Conservation (phyloP, 345 rosid genomes). For the Lumnitzera racemosa region DNA sequence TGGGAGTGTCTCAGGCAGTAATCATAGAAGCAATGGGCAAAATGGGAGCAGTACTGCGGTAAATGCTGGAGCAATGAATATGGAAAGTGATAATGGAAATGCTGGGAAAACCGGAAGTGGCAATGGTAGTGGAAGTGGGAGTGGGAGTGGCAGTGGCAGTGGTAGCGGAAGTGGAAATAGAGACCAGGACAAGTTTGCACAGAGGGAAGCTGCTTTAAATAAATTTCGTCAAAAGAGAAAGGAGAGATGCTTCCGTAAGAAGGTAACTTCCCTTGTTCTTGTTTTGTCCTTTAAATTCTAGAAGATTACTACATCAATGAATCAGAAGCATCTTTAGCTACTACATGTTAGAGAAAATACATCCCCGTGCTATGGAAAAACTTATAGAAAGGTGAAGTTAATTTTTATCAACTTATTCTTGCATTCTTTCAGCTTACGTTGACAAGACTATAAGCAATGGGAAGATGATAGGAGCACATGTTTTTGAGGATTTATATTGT, state of each 20-base stretch:
- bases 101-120: constrained; percentile 36
- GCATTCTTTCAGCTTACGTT: no score
- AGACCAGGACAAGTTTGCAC: constrained; percentile 10
- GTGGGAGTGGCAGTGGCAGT: constrained; percentile 21
- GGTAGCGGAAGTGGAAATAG: constrained; percentile 23
- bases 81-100: constrained; percentile 43
- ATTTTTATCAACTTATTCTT: no score
- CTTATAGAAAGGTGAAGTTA: no score
- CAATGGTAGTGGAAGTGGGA: constrained; percentile 8
- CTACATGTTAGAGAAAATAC: no score
- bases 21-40: constrained; percentile 54
- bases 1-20: constrained; percentile 66
- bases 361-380: no score
- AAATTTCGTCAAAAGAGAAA: constrained; percentile 77
- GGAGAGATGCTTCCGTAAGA: constrained; percentile 71
- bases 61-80: constrained; percentile 38
- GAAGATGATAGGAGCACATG: no score
- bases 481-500: no score
- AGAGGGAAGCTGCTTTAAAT: constrained; percentile 54
- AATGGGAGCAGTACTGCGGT: constrained; percentile 45
- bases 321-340: no score
- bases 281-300: not conserved
- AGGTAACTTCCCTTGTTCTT: constrained; percentile 29
- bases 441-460: no score
- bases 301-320: not conserved